Evolutionary conservation across 352 stramenopile species (phyloP).

Genomic region (Phytopythium mirpurense): DNA sequence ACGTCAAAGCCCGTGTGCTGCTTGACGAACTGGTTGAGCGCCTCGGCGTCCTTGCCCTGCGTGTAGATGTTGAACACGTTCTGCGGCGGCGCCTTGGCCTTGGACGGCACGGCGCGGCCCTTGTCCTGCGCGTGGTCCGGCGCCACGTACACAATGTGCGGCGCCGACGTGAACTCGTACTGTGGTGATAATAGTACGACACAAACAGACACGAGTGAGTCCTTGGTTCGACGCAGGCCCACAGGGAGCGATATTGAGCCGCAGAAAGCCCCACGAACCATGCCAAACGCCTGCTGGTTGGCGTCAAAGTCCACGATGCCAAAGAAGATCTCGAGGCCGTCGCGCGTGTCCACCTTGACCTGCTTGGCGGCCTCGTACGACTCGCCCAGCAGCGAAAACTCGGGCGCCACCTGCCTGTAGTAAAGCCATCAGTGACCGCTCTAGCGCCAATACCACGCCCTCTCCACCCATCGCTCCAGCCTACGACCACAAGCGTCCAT

Average conservation of each 20-base stretch:
- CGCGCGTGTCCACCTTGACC: constrained; percentile 65
- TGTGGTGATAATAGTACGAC: constrained; percentile 4
- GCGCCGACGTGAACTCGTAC: constrained; percentile 78
- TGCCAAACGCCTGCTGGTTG: constrained; percentile 62
- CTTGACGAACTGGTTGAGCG: constrained; percentile 68
- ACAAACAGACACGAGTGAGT: not conserved
- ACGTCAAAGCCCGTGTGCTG: constrained; percentile 83
- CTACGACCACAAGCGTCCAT: too few species aligned
- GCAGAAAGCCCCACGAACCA: constrained; percentile 16
- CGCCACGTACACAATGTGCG: constrained; percentile 68
- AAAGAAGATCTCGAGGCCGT: constrained; percentile 76
- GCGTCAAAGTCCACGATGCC: constrained; percentile 70
- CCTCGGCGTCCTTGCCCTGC: constrained; percentile 61
- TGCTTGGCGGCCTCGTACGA: constrained; percentile 65
- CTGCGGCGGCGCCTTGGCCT: constrained; percentile 40
- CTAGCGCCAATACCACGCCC: too few species aligned
- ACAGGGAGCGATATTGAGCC: too few species aligned
- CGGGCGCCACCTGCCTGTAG: constrained; percentile 49
- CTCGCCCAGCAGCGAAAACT: constrained; percentile 59
- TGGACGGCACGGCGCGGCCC: constrained; percentile 40
- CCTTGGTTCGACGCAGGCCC: too few species aligned
- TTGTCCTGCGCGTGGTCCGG: constrained; percentile 53
- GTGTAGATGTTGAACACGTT: constrained; percentile 83
- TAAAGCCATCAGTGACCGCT: not conserved
- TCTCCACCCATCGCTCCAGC: too few species aligned